Conservation (phyloP, 2,329 filamentous ascomycete genomes). For the Apiospora rasikravindrae region DNA sequence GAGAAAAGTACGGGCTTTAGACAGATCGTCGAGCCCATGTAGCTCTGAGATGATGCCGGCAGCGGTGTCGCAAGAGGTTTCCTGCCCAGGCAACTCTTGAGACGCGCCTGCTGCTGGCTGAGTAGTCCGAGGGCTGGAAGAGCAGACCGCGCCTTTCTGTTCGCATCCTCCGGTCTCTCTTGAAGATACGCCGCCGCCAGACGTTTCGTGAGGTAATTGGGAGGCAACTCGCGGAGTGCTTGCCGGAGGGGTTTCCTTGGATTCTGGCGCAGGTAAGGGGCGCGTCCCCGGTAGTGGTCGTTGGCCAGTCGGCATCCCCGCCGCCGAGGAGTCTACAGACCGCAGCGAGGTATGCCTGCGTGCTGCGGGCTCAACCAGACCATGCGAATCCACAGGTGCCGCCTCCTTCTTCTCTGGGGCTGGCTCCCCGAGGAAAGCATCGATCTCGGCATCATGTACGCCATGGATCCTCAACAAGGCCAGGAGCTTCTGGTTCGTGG, state of each 20-base stretch:
- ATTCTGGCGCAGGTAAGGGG: not conserved
- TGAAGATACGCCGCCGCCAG: not conserved
- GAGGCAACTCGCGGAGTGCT: too few relatives aligned
- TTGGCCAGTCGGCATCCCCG: not conserved
- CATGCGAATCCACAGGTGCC: too few relatives aligned
- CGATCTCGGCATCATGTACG: constrained; percentile 45
- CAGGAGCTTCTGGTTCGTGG: constrained; percentile 53
- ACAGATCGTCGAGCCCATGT: constrained; percentile 32
- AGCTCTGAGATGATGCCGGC: constrained; percentile 35
- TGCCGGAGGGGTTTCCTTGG: not conserved
- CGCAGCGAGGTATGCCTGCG: not conserved
- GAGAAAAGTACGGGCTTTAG: constrained; percentile 27
- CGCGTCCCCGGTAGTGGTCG: not conserved
- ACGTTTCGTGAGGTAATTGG: not conserved
- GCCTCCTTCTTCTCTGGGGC: not conserved
- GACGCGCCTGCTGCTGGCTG: not conserved
- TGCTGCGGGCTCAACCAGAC: not conserved
- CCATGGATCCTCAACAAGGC: constrained; percentile 48
- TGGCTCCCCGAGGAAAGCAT: constrained; percentile 40
- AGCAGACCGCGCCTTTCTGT: not conserved
- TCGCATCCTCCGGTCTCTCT: not conserved
- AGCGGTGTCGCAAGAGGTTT: constrained; percentile 37
- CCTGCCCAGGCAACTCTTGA: constrained; percentile 19
- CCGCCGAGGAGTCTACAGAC: not conserved
- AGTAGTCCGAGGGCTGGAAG: not conserved